Percentiles rank a stretch among this genome's conserved stretches.
phyloP scores from a whole-genome alignment of 441 rosid genomes.

The Dalechampia spathulata region DNA sequence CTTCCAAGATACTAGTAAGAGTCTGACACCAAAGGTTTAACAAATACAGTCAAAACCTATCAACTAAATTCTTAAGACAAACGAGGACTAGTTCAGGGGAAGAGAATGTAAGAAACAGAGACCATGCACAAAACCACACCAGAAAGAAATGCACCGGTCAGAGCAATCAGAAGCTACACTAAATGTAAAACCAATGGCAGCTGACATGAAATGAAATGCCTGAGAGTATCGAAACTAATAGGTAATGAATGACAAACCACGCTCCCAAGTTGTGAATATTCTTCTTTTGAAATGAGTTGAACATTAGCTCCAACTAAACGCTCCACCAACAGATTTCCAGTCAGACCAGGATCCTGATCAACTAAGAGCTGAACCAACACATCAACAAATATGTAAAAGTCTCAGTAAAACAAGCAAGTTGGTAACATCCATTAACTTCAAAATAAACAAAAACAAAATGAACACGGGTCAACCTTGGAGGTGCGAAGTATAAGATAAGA shows the following conservation, averaged over 20 bases:
- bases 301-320: conserved; percentile 83
- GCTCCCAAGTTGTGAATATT: conserved; percentile 75
- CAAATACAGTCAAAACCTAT: background rate
- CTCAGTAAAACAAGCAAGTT: background rate
- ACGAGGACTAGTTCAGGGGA: background rate
- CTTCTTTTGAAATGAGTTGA: conserved; percentile 85
- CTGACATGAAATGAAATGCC: background rate
- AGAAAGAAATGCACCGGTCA: conserved; percentile 5
- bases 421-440: too few relatives aligned
- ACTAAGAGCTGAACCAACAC: conserved; percentile 50
- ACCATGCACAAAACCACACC: background rate
- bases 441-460: background rate
- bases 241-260: conserved; percentile 40
- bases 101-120: background rate
- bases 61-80: conserved; percentile 5
- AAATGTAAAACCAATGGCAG: background rate
- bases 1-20: conserved; percentile 63
- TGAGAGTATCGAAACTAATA: too few relatives aligned
- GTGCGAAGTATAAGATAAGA: conserved; percentile 75
- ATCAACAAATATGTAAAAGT: conserved; percentile 2
- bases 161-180: conserved; percentile 1
- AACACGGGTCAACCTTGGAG: conserved; percentile 53
- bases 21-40: conserved; percentile 38
- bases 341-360: conserved; percentile 82
- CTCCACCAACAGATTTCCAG: conserved; percentile 85